Conservation (phyloP, 2,329 filamentous ascomycete genomes). For the Fusarium redolens region DNA sequence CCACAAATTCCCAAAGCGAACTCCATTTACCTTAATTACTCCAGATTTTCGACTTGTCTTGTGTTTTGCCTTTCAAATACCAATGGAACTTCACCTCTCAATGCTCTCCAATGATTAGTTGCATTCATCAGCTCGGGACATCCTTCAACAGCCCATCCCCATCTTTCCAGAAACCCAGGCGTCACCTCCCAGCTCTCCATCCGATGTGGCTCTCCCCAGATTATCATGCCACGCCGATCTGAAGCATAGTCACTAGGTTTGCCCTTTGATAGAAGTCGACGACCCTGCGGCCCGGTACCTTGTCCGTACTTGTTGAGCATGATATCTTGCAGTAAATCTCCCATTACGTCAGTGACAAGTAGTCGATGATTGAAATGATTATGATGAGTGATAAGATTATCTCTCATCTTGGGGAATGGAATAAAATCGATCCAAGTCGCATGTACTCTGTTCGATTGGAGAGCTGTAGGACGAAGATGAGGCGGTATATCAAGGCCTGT, state of each 20-base stretch:
- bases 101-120: slow-evolving; percentile 10
- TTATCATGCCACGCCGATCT: neutral
- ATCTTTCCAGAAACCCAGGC: slow-evolving; percentile 1
- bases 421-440: slow-evolving; percentile 11
- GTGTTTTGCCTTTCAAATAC: neutral
- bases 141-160: slow-evolving; percentile 11
- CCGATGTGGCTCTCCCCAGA: slow-evolving; percentile 4
- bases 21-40: fast-evolving
- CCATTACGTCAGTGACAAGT: slow-evolving; percentile 1
- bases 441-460: neutral
- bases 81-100: neutral
- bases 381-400: neutral
- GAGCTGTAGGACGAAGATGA: neutral
- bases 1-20: neutral
- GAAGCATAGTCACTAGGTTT: neutral
- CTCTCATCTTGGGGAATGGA: slow-evolving; percentile 4
- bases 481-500: neutral
- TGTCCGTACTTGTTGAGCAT: slow-evolving; percentile 16
- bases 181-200: slow-evolving; percentile 12
- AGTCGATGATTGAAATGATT: slow-evolving; percentile 3
- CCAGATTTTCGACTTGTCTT: too few species aligned
- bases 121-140: slow-evolving; percentile 3
- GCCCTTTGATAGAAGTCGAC: neutral
- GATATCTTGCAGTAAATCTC: neutral
- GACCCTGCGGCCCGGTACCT: neutral